Base-by-base conservation (phyloP, 257 asterid genomes). In the Lantana camara region DNA sequence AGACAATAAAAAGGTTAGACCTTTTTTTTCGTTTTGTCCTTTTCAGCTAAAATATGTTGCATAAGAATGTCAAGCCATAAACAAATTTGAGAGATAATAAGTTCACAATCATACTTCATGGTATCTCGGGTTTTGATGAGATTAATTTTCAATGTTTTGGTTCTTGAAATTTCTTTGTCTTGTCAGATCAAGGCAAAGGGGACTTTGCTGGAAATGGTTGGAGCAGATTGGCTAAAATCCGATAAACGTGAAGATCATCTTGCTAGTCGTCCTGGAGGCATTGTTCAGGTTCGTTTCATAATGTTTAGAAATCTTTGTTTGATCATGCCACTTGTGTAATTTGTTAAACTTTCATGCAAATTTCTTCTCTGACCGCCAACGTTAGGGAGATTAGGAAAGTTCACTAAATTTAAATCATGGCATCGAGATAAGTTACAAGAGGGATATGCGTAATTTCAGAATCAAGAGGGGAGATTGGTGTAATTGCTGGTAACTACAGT, bases 201-300 rank as follows among this genome's bases (percentile, higher is more conserved):
- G 59, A 80, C 86, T 35, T 72, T 85, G 83, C 76, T 86, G 89
- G 80, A 84, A 66, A 54, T 91, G 83, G 90, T 88, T 46, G 96
- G 75, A 59, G 96, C 95, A 7, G 98, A 91, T 65, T 91, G 96
- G 95, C 73, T 91, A 62, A 84, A 75, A 70, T 91, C 96, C 4
- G 77, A 80, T 47, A 80, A 70, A 45, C 94, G 89, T 21, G 95
- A 91, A 80, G 95, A 85, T 30, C 79, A 91, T 78, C 85, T 91
- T 58, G 84, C 86, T 9, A 79, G 87, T 64, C 88, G 89, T 15
- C 65, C 73, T 4, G 89, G 86, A 57, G 71, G 94, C 87, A 85
- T 91, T 40, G 95, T 91, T 71, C 91, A 88, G 93, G 96, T 88
- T 46, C 17, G 29, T 15, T 14, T 20, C 57, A 54, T 42, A 7